Base-by-base conservation (phyloP, 2,329 filamentous ascomycete species). In the Pestalotiopsis sp. region DNA sequence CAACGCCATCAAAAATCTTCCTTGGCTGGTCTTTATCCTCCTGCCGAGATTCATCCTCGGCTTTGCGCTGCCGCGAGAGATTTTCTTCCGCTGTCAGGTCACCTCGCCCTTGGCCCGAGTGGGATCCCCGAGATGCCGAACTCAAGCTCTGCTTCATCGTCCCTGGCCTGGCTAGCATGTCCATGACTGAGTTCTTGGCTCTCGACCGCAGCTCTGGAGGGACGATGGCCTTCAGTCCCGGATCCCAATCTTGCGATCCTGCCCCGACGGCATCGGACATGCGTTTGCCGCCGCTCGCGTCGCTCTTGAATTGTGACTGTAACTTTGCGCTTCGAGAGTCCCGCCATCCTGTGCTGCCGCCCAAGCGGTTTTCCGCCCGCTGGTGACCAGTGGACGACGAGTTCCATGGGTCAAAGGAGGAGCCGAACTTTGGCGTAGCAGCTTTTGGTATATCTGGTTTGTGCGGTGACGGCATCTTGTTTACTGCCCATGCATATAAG, bases 331-430 rank as follows among this genome's bases (percentile, higher is more conserved):
- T 87, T 57, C 93, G 88, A 14, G 89, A 91, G 64, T 90, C 85
- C 27, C 93, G 90, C 93, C 94, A 97, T 76, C 88, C 86, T 72
- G 83, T 90, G 73, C 27, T 87, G 86, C 67, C 74, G 2, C 88
- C 87, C 1, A 91, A 85, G 3, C 83, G 81, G 69, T 89, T 90
- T 69, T 95, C 92, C 57, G 92, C 89, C 56, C 90, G 87, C 80
- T 97, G 94, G 78, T 97, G 93, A 60, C 93, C 93, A 0, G 91
- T 91, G 5, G 91, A 90, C 13, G 90, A 88, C 14, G 90, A 91
- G 80, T 94, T 94, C 90, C 90, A 93, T 4, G 89, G 85, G 78
- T 92, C 91, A 74, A 91, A 92, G 69, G 77, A 75, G 45, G 80
- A 80, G 31, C 80, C 79, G 75, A 81, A 78, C 45, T 75, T 77